Base-by-base conservation (phyloP, 192 early-diverging fungal genomes). In the Entomortierella chlamydospora region DNA sequence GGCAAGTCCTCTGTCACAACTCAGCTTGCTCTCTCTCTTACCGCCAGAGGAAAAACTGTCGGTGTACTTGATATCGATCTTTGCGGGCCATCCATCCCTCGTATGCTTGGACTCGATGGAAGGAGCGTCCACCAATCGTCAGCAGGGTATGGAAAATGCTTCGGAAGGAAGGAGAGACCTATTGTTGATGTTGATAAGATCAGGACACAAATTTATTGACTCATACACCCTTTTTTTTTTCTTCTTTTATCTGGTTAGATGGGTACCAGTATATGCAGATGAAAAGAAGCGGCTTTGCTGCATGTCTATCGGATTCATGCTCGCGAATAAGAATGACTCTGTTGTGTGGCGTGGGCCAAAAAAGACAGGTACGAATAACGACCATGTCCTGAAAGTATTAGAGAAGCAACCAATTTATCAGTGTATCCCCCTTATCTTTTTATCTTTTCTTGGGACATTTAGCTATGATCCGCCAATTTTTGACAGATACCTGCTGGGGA, bases 301-400 rank as follows among this genome's bases (percentile, higher is more conserved):
- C 56, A 99, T 99, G 98, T 98, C 97, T 6, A 96, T 99, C 52
- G 97, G 94, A 45, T 99, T 98, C 60, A 87, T 99, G 77, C 85
- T 99, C 57, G 89, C 88, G 39, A 91, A 88, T 72, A 93, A 92
- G 62, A 90, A 97, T 70, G 92, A 97, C 66, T 95, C 98, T 26
- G 95, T 99, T 17, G 95, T 99, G 25, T 99, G 98, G 98, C 89
- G 97, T 42, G 98, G 98, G 3, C 96, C 98, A 33, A 99, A 99
- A 76, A 99, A 99, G 88, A 98, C 93, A 82, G 94, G 93, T 93
- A 84, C 33, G 73, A 61, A n/a, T 4, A 59, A 54, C 3, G 11
- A 50, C 18, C n/a, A n/a, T n/a, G n/a, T n/a, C n/a, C n/a, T n/a
- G n/a, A 23, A 17, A 50, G 4, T 23, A 50, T 4, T 15, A 17